Conservation (phyloP, 2,329 filamentous ascomycete genomes). For the Pleoardoris graminearum region DNA sequence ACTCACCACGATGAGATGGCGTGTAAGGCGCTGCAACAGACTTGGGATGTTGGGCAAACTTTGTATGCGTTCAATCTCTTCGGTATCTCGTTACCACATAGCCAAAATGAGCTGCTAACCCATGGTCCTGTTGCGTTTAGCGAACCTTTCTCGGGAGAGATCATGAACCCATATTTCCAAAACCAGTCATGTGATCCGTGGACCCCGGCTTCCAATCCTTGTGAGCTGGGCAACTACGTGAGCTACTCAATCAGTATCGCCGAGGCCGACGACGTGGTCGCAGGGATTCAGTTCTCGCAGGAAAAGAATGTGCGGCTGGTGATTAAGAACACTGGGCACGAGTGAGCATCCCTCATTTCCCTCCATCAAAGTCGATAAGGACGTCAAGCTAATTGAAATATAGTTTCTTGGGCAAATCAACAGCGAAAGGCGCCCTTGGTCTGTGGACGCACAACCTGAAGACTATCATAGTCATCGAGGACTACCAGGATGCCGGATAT, state of each 20-base stretch:
- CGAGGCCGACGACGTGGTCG: constrained; percentile 4
- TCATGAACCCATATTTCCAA: constrained; percentile 44
- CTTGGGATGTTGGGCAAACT: too few species aligned
- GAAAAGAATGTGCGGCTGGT: constrained; percentile 16
- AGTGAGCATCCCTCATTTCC: too few species aligned
- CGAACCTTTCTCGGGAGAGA: constrained; percentile 37
- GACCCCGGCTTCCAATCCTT: constrained; percentile 35
- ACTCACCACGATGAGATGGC: too few species aligned
- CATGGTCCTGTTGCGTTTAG: too few species aligned
- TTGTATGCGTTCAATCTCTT: too few species aligned
- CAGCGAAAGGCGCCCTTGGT: not conserved
- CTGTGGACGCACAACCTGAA: constrained; percentile 17
- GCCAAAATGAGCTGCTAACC: too few species aligned
- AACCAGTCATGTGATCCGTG: constrained; percentile 45
- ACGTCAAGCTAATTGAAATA: too few species aligned
- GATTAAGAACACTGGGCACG: constrained; percentile 18
- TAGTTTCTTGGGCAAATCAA: constrained; percentile 5
- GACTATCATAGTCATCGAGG: not conserved
- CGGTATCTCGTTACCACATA: too few species aligned
- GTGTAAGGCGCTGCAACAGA: too few species aligned
- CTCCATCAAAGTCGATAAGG: too few species aligned
- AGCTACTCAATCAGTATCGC: constrained; percentile 36
- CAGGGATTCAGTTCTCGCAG: constrained; percentile 13
- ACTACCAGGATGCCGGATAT: constrained; percentile 4
- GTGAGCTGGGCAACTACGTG: constrained; percentile 21